These are phyloP conservation scores for Vinca minor DNA, from an alignment of 257 asterid genomes.

Conservation along the genomic window DNA sequence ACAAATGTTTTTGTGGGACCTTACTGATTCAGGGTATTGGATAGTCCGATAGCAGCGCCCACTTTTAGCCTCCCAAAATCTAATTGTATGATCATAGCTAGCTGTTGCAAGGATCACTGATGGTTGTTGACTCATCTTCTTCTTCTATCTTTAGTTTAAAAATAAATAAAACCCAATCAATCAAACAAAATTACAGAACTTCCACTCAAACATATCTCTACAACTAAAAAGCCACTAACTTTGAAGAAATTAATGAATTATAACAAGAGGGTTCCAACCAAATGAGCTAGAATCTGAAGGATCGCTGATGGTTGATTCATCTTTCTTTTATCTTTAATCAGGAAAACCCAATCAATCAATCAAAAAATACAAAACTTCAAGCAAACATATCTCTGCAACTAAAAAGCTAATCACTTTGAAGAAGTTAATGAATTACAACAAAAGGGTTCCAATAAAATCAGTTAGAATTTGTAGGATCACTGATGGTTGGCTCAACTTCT, in stretches of 20 bases:
- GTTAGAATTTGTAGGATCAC: too few species aligned
- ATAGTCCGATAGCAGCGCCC: conserved; percentile 88
- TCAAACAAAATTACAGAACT: neutral
- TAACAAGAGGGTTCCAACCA: conserved; percentile 9
- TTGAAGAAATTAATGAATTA: neutral
- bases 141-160: conserved; percentile 17
- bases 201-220: neutral
- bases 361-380: too few species aligned
- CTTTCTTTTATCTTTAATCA: too few species aligned
- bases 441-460: too few species aligned
- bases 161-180: neutral
- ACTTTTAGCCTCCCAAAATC: conserved; percentile 93
- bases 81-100: conserved; percentile 96
- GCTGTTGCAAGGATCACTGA: conserved; percentile 94
- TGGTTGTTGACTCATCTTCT: conserved; percentile 79
- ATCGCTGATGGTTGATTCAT: too few species aligned
- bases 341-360: too few species aligned
- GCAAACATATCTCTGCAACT: too few species aligned
- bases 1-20: conserved; percentile 1
- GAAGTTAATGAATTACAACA: too few species aligned
- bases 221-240: neutral
- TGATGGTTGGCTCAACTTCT: too few species aligned
- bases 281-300: too few species aligned
- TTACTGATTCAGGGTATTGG: conserved; percentile 92
- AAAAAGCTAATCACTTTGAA: too few species aligned